Evolutionary conservation across 208 protist species (phyloP).

Genomic region (Leishmania tarentolae): DNA sequence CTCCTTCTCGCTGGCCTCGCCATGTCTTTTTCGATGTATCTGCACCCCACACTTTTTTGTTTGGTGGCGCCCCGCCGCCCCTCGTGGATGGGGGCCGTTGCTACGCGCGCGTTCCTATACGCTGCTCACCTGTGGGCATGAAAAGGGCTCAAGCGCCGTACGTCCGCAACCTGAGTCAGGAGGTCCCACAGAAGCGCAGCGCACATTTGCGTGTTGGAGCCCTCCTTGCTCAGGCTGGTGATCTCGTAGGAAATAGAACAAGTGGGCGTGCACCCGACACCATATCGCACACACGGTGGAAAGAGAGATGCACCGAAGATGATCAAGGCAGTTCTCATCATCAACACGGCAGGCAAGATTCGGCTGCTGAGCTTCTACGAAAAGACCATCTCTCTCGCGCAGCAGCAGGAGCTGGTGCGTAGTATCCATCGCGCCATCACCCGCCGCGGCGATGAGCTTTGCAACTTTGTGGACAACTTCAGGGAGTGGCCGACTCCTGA

Average conservation of each 20-base stretch:
- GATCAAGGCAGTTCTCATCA: slow-evolving; percentile 97
- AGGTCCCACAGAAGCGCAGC: background rate
- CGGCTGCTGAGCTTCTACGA: slow-evolving; percentile 97
- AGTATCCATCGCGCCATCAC: slow-evolving; percentile 92
- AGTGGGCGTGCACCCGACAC: background rate
- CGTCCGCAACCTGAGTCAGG: background rate
- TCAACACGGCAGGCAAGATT: slow-evolving; percentile 98
- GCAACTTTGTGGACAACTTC: slow-evolving; percentile 97
- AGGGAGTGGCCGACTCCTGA: slow-evolving; percentile 92
- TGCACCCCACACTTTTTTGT: background rate
- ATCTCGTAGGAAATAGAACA: background rate
- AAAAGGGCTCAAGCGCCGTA: background rate
- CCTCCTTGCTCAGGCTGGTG: background rate
- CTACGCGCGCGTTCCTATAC: background rate
- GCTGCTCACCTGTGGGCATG: background rate
- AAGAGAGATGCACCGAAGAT: slow-evolving; percentile 48
- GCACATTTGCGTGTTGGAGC: background rate
- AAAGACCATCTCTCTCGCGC: slow-evolving; percentile 60
- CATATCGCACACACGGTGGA: background rate
- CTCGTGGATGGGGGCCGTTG: background rate
- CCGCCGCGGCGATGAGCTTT: slow-evolving; percentile 92
- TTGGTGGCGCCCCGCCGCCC: background rate
- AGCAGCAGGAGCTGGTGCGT: slow-evolving; percentile 92
- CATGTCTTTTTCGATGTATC: background rate
- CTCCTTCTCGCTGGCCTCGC: background rate